Base-by-base conservation (phyloP, 192 early-diverging fungal species). In the Chytriomyces sp. region DNA sequence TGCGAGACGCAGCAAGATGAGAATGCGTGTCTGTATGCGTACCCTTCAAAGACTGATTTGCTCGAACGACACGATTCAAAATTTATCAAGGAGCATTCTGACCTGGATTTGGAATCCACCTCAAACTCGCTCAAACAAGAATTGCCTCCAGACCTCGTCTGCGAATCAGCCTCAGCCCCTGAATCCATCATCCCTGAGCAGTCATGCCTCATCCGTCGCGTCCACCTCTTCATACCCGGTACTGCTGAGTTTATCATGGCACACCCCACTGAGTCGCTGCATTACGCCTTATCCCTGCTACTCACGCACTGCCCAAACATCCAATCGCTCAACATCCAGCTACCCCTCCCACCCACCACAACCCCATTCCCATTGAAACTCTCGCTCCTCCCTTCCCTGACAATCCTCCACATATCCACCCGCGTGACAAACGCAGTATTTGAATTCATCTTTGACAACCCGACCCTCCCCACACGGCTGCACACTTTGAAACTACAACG, bases 231-330 rank as follows among this genome's bases (percentile, higher is more conserved):
- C n/a, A 71, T 57, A 26, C 57, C 69, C 8, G 10, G 7, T 2
- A 35, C 50, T 23, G 20, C 61, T n/a, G 9, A 66, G 9, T 46
- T 45, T 24, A 49, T 77, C 3, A 18, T 45, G 13, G 3, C 11
- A 26, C 63, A 75, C 44, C 62, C 69, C 6, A 28, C 13, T 5
- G 50, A 78, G 47, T 72, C 68, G 7, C 53, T 78, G 10, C 77
- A 72, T 47, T 78, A 78, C 60, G 77, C 45, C 13, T 11, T 78
- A 5, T 26, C 77, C 18, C 67, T 78, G 20, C 53, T 78, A 28
- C 43, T 78, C 6, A 78, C 77, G 3, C 77, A 78, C 68, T 78
- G 77, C 65, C 61, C 35, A 8, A 78, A 78, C 61, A 69, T 78
- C 43, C 26, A 53, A 5, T 46, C 11, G 10, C 24, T 73, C 10